Base-by-base conservation (phyloP, 371 early-diverging fungal species). In the Dipsacomyces acuminosporus region DNA sequence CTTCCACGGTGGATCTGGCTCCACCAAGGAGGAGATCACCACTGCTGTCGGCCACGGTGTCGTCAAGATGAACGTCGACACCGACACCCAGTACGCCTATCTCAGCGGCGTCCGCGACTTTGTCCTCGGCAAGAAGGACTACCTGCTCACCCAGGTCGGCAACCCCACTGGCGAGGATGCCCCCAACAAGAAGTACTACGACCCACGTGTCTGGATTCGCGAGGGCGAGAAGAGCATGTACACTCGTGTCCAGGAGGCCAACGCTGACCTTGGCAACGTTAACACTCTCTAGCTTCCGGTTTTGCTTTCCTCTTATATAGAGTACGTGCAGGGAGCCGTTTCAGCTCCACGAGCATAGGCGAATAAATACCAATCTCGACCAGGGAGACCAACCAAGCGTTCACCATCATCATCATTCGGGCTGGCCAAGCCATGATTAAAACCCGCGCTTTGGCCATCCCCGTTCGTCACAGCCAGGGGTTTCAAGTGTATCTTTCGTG, bases 11-110 rank as follows among this genome's bases (percentile, higher is more conserved):
- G 93, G 93, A 26, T 91, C 91, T 14, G 93, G 93, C 43, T 90
- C 91, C 40, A 78, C 87, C 49, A 76, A 82, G 64, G 55, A 82
- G 19, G 93, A 93, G 65, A 92, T 93, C 69, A 56, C 79, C 59
- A 84, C 83, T 18, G 93, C 93, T 42, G 91, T 93, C 44, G 44
- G 55, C 45, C 67, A 83, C 66, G 93, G 93, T 62, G 90, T 92
- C 43, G 80, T 92, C 78, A 93, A 93, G 86, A 93, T 93, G 93
- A 93, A 93, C 76, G 90, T 93, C 55, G 93, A 93, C 71, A 88
- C 88, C 43, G 87, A 85, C 75, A 89, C 88, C 36, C 89, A 89
- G 72, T 89, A 81, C 83, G 89, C 89, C 30, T 89, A 89, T 78
- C 84, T 86, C 76, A 69, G 72, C 24, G 88, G 89, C 61, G 79